phyloP scores from a whole-genome alignment of 2,329 filamentous ascomycete species.

The Spiromastix sp. region DNA sequence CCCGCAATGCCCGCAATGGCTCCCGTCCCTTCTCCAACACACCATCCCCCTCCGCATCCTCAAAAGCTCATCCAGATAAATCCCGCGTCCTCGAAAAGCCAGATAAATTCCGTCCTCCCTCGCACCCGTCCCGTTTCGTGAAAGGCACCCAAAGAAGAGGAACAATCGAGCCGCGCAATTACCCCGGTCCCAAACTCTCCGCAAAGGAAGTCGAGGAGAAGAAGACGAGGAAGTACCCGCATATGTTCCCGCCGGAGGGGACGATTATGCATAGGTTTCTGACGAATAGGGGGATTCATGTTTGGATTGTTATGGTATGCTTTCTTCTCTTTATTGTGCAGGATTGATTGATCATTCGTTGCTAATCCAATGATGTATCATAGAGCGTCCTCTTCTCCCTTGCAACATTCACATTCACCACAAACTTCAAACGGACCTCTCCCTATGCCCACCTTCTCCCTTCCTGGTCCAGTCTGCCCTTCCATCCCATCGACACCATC shows the following conservation, averaged over 20 bases:
- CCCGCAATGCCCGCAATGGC: slow-evolving; percentile 6
- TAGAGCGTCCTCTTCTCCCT: slow-evolving; percentile 60
- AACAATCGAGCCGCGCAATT: slow-evolving; percentile 48
- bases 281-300: slow-evolving; percentile 63
- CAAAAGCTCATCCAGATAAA: background rate
- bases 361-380: background rate
- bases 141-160: slow-evolving; percentile 28
- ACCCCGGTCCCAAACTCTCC: slow-evolving; percentile 59
- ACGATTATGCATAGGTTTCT: slow-evolving; percentile 79
- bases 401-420: slow-evolving; percentile 60
- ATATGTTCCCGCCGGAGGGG: slow-evolving; percentile 76
- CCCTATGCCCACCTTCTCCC: slow-evolving; percentile 74
- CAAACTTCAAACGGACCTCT: slow-evolving; percentile 69
- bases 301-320: slow-evolving; percentile 72
- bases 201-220: slow-evolving; percentile 56
- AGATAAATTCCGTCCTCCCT: slow-evolving; percentile 81
- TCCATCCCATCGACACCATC: slow-evolving; percentile 59
- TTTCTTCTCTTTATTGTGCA: background rate
- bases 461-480: slow-evolving; percentile 54
- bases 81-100: slow-evolving; percentile 68
- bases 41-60: slow-evolving; percentile 13
- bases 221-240: slow-evolving; percentile 65
- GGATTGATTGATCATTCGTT: slow-evolving; percentile 8
- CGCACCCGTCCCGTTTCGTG: slow-evolving; percentile 63
- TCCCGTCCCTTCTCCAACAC: slow-evolving; percentile 9